A percentile compares a stretch with the other conserved stretches of the same genome.
Evolutionary conservation across 352 stramenopile species (phyloP).

Genomic region (Phytophthora syringae): DNA sequence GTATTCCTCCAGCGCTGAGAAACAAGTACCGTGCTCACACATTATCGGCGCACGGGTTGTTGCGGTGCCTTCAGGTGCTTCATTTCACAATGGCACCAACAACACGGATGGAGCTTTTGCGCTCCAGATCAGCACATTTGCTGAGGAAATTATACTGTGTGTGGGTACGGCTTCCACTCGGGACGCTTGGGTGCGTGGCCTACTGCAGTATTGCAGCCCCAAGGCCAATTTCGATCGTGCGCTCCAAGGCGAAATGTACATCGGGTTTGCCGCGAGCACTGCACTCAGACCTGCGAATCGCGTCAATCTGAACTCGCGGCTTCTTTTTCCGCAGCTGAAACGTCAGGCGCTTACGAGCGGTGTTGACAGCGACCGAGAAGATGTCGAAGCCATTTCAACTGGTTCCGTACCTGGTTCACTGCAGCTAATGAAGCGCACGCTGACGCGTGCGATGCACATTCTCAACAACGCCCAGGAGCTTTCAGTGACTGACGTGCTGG

Average conservation of each 20-base stretch:
- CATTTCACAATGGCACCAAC: slow-evolving; percentile 12
- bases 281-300: slow-evolving; percentile 57
- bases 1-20: slow-evolving; percentile 62
- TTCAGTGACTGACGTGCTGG: slow-evolving; percentile 55
- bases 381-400: slow-evolving; percentile 8
- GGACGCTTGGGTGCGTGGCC: slow-evolving; percentile 67
- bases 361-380: slow-evolving; percentile 3
- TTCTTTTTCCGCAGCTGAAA: slow-evolving; percentile 55
- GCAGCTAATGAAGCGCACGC: slow-evolving; percentile 35
- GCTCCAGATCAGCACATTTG: slow-evolving; percentile 76
- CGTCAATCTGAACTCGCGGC: slow-evolving; percentile 67
- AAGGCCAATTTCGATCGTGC: slow-evolving; percentile 54
- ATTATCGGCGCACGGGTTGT: slow-evolving; percentile 62
- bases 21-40: slow-evolving; percentile 46
- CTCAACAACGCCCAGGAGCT: slow-evolving; percentile 43
- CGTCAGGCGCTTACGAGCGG: background rate
- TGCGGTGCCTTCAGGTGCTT: slow-evolving; percentile 29
- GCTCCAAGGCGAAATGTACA: slow-evolving; percentile 42
- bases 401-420: slow-evolving; percentile 21
- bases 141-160: slow-evolving; percentile 79
- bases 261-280: slow-evolving; percentile 44
- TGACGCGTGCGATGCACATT: slow-evolving; percentile 47
- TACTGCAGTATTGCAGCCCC: slow-evolving; percentile 63
- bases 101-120: slow-evolving; percentile 47
- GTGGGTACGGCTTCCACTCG: slow-evolving; percentile 64